Conservation (phyloP, 2,329 filamentous ascomycete genomes). For the Paramyrothecium sp. region DNA sequence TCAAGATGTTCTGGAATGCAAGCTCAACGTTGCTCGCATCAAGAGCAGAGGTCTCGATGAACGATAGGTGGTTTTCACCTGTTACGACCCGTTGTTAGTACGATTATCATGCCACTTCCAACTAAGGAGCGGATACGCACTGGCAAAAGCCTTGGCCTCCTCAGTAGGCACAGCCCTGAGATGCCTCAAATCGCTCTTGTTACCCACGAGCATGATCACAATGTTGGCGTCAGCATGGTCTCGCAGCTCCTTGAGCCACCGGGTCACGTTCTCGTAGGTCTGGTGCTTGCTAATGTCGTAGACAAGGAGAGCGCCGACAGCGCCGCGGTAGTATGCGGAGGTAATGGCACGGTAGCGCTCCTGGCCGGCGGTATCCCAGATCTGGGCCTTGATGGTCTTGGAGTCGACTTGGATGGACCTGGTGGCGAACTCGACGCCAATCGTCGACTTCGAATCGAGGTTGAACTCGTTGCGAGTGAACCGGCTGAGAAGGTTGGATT, state of each 20-base stretch:
- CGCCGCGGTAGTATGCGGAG: constrained; percentile 97
- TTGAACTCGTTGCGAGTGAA: constrained; percentile 99
- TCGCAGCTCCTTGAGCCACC: constrained; percentile 98
- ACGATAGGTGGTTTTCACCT: constrained; percentile 98
- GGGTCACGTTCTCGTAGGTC: constrained; percentile 97
- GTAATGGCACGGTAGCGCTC: constrained; percentile 99
- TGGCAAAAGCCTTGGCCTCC: constrained; percentile 96
- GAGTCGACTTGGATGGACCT: constrained; percentile 97
- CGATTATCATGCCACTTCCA: neutral
- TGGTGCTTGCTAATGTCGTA: constrained; percentile 99
- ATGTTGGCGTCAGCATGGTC: constrained; percentile 99
- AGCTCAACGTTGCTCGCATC: constrained; percentile 99
- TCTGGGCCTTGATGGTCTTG: constrained; percentile 99
- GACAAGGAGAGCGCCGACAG: constrained; percentile 93
- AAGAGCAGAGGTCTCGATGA: constrained; percentile 98
- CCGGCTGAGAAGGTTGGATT: constrained; percentile 98
- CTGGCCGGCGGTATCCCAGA: constrained; percentile 99
- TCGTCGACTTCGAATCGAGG: constrained; percentile 98
- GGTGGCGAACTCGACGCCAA: constrained; percentile 98
- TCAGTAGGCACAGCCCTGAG: constrained; percentile 95
- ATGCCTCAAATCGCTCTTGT: constrained; percentile 99
- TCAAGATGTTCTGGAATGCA: constrained; percentile 99
- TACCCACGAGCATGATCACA: constrained; percentile 99
- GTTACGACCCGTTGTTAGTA: constrained; percentile 3
- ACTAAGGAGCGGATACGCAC: constrained; percentile 47